phyloP scores from a whole-genome alignment of 805 yeast genomes.

The Barnettozyma vustinii region DNA sequence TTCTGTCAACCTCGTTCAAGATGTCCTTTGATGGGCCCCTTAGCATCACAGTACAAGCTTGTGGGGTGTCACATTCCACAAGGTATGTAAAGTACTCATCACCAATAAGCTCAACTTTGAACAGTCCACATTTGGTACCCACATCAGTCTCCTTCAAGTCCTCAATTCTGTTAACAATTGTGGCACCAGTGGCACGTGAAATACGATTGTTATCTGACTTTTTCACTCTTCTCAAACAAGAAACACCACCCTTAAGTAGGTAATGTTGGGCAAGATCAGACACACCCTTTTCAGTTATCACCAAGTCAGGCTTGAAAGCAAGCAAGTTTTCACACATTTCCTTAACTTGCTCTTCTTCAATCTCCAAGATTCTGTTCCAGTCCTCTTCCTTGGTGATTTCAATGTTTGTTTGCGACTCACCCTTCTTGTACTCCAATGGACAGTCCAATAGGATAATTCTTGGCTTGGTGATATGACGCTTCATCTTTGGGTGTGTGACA shows the following conservation, averaged over 20 bases:
- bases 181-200: conserved; percentile 96
- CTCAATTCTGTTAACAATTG: conserved; percentile 92
- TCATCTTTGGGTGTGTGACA: conserved; percentile 98
- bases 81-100: conserved; percentile 93
- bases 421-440: conserved; percentile 97
- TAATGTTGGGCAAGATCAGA: conserved; percentile 97
- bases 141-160: conserved; percentile 88
- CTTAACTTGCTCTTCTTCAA: conserved; percentile 96
- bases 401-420: conserved; percentile 96
- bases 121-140: conserved; percentile 84
- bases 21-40: conserved; percentile 98
- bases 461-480: conserved; percentile 82
- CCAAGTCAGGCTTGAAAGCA: conserved; percentile 85
- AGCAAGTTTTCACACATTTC: conserved; percentile 79
- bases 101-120: conserved; percentile 92
- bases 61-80: conserved; percentile 75
- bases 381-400: conserved; percentile 95
- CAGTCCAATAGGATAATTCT: conserved; percentile 86
- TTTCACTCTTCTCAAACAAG: conserved; percentile 89
- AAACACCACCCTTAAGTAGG: conserved; percentile 85
- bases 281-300: conserved; percentile 97
- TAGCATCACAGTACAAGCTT: conserved; percentile 87
- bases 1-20: conserved; percentile 92
- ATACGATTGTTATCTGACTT: conserved; percentile 95
- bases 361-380: conserved; percentile 91